Evolutionary conservation across 108 stramenopile species (phyloP).

Genomic region (Cyclotella cryptica): DNA sequence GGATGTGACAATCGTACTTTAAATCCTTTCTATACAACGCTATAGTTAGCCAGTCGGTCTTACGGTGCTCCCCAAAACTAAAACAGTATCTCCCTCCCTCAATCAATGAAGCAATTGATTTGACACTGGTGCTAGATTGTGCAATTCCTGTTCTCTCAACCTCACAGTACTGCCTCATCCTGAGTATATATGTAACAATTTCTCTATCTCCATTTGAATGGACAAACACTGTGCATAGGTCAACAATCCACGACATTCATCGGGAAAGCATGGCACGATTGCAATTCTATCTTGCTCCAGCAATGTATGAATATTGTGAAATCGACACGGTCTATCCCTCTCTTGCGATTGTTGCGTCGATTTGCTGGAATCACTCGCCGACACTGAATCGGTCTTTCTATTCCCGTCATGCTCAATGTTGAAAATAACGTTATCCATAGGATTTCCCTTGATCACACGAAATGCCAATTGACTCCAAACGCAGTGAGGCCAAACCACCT

Average conservation of each 20-base stretch:
- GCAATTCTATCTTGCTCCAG: constrained; percentile 22
- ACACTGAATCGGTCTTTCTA: too few species aligned
- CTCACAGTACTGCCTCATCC: neutral
- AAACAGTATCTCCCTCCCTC: too few species aligned
- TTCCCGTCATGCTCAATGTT: too few species aligned
- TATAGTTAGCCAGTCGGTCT: too few species aligned
- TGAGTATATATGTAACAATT: constrained; percentile 2
- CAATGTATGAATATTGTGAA: constrained; percentile 13
- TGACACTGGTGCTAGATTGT: too few species aligned
- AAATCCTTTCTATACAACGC: too few species aligned
- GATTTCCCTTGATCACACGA: constrained; percentile 32
- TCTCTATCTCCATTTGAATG: constrained; percentile 37
- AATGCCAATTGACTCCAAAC: constrained; percentile 53
- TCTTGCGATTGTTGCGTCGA: neutral
- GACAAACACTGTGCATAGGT: constrained; percentile 41
- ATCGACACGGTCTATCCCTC: neutral
- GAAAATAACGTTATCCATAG: too few species aligned
- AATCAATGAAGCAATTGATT: too few species aligned
- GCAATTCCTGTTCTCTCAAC: too few species aligned
- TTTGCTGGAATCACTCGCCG: neutral
- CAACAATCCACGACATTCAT: constrained; percentile 39
- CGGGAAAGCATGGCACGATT: constrained; percentile 45
- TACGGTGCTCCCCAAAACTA: too few species aligned
- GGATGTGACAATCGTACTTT: too few species aligned
- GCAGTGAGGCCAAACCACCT: constrained; percentile 56